Evolutionary conservation across 371 early-diverging fungal genomes (phyloP).

Genomic region (Mucor sp.): DNA sequence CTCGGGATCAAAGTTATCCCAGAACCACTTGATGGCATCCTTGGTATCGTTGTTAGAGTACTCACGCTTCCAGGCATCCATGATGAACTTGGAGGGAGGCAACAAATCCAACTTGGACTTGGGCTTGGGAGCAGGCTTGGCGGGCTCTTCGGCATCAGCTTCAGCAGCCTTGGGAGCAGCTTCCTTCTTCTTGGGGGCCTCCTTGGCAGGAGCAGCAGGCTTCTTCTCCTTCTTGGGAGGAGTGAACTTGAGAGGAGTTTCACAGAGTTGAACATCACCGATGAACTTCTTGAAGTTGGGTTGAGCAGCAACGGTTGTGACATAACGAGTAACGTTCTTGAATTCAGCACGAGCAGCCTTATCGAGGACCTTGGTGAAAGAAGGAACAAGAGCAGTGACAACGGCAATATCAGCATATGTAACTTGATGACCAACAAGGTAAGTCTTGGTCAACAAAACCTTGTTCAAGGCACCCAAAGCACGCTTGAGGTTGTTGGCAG

Average conservation of each 20-base stretch:
- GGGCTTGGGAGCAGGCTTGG: conserved; percentile 81
- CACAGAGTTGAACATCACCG: conserved; percentile 59
- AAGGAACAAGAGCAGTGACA: conserved; percentile 49
- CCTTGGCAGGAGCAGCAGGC: conserved; percentile 63
- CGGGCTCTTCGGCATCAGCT: conserved; percentile 60
- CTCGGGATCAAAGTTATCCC: conserved; percentile 85
- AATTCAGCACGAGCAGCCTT: conserved; percentile 74
- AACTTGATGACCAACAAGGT: conserved; percentile 78
- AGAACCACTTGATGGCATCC: conserved; percentile 91
- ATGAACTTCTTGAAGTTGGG: conserved; percentile 76
- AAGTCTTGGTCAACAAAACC: conserved; percentile 67
- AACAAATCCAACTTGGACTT: conserved; percentile 91
- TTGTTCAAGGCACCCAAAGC: conserved; percentile 63
- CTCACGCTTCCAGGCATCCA: conserved; percentile 95
- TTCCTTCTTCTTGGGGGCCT: conserved; percentile 70
- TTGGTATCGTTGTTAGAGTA: conserved; percentile 96
- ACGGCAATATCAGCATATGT: conserved; percentile 78
- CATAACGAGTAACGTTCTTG: conserved; percentile 88
- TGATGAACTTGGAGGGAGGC: conserved; percentile 78
- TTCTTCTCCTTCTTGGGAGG: conserved; percentile 50
- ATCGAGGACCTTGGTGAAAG: conserved; percentile 50
- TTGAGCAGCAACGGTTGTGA: conserved; percentile 78
- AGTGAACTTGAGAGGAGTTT: conserved; percentile 37
- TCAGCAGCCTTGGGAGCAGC: conserved; percentile 55
- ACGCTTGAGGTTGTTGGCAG: conserved; percentile 54